Evolutionary conservation across 345 rosid species (phyloP), one percentile per base, ranked within the genome.

Genomic region (Gossypium australe): DNA sequence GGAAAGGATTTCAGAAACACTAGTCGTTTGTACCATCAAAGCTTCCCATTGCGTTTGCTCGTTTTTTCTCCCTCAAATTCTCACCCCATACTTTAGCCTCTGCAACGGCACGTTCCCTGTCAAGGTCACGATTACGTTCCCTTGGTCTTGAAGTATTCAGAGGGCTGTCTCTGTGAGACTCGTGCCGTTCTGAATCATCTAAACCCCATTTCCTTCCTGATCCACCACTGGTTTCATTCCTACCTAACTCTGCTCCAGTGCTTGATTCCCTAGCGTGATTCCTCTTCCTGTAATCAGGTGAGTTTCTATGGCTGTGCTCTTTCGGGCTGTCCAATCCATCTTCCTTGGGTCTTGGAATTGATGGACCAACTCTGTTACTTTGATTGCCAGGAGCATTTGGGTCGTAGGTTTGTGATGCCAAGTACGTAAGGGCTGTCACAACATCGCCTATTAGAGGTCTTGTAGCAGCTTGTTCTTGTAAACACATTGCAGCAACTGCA

Each of bases 1-100:
- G 51, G 64, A 68, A 49, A 13, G 55, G 45, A 75, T 75, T 47
- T 60, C 20, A 2, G 71, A 13, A 17, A 55, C 56, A 55, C 81
- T 75, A 92, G 74, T 89, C 97, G 10, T 90, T 87, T 61, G 92
- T 82, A 75, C 89, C 84, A 78, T 94, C 97, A 45, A 92, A 90
- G 83, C 98, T 94, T 25, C 93, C 92, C 74, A 86, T 81, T 57
- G 89, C 87, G 41, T 85, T 84, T 55, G 90, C 94, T 29, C 92
- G 82, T 79, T 93, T 95, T 78, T 84, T 91, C 80, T 91, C 98
- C 73, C 99, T 87, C 98, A 90, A 93, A 76, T 95, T 93, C 86
- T 93, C 98, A 18, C 99, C 99, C 99, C 99, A 95, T 58, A 95
- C 98, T 78, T 91, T 95, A 0, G 99, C 99, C 71, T 87, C 98